Percentiles rank a stretch among this genome's conserved stretches.
Conservation (phyloP, 2,329 filamentous ascomycete species). For the Phoma sp. region DNA sequence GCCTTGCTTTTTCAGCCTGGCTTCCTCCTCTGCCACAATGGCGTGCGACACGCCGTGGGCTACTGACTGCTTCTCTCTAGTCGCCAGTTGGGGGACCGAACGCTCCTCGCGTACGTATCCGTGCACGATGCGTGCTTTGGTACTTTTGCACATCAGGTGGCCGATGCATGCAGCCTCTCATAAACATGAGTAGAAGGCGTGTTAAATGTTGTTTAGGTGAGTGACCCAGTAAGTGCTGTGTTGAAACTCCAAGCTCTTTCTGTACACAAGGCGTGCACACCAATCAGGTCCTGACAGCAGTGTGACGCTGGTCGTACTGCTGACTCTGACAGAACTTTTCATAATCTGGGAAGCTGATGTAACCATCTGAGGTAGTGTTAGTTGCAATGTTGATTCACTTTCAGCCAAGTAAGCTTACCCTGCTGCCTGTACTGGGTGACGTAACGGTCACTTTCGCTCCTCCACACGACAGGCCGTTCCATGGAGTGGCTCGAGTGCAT, state of each 20-base stretch:
- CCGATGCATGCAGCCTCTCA: not conserved
- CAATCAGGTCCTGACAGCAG: slow-evolving; percentile 43
- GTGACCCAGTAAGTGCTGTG: slow-evolving; percentile 1
- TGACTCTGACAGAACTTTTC: slow-evolving; percentile 64
- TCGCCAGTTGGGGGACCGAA: not conserved
- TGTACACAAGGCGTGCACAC: not conserved
- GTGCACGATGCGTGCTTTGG: not conserved
- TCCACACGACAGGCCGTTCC: slow-evolving; percentile 43
- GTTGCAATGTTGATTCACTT: slow-evolving; percentile 4
- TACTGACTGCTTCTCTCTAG: not conserved
- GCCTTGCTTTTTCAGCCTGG: slow-evolving; percentile 20
- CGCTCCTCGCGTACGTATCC: not conserved
- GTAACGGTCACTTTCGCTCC: slow-evolving; percentile 48
- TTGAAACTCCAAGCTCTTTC: slow-evolving; percentile 3
- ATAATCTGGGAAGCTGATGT: slow-evolving; percentile 77
- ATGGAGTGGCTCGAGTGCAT: slow-evolving; percentile 38
- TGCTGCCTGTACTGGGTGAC: slow-evolving; percentile 46
- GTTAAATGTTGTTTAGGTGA: slow-evolving; percentile 3
- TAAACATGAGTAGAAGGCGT: not conserved
- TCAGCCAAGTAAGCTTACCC: slow-evolving; percentile 36
- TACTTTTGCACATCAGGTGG: not conserved
- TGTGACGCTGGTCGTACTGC: slow-evolving; percentile 40
- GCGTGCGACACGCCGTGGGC: slow-evolving; percentile 2
- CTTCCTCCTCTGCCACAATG: not conserved
- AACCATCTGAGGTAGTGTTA: slow-evolving; percentile 55